Evolutionary conservation across 345 rosid genomes (phyloP).

Genomic region (Hirschfeldia incana): DNA sequence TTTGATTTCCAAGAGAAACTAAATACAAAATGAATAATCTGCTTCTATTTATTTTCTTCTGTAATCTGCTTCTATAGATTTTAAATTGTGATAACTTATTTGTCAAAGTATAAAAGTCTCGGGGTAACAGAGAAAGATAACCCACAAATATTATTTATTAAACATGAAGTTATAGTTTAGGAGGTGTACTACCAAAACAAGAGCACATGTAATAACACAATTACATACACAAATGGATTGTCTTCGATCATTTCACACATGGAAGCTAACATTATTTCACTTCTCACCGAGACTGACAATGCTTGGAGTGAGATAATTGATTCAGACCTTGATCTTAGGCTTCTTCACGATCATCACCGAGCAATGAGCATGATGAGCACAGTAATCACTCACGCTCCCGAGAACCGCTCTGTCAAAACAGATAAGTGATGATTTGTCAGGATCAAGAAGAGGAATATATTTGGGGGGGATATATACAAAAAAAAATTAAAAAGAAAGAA

Average conservation of each 20-base stretch:
- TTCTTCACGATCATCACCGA: constrained; percentile 91
- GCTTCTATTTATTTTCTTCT: too few species aligned
- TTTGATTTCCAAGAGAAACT: too few species aligned
- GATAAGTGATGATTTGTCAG: background rate
- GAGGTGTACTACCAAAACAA: background rate
- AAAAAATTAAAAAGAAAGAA: background rate
- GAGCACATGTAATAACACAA: background rate
- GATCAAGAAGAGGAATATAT: background rate
- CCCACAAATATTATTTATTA: background rate
- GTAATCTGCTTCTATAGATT: too few species aligned
- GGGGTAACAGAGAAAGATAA: background rate
- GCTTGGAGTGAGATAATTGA: background rate
- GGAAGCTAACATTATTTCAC: background rate
- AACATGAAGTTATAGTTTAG: background rate
- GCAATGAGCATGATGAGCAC: constrained; percentile 98
- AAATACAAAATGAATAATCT: too few species aligned
- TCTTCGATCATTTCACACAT: background rate
- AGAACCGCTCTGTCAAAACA: constrained; percentile 73
- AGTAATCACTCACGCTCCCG: constrained; percentile 95
- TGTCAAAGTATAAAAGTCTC: too few species aligned
- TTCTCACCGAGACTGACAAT: background rate
- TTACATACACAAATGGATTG: background rate
- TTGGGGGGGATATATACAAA: background rate
- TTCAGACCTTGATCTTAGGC: constrained; percentile 66
- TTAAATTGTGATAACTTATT: too few species aligned